Evolutionary conservation across 495 filamentous ascomycete species (phyloP).

Genomic region (Neurospora sp.): DNA sequence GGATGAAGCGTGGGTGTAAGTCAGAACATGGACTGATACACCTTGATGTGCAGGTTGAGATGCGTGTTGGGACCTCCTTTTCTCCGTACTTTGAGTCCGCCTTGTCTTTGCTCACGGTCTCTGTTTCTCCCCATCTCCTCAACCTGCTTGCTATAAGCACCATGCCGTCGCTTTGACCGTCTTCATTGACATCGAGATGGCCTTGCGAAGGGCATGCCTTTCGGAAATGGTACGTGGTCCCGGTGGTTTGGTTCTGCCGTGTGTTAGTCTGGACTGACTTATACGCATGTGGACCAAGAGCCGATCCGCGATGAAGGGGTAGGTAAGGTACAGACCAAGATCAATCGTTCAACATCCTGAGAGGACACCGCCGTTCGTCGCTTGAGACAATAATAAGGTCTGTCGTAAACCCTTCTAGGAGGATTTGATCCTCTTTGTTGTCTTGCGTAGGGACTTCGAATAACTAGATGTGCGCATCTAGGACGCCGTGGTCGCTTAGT

Average conservation of each 20-base stretch:
- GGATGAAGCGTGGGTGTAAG: background rate
- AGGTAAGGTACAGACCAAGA: background rate
- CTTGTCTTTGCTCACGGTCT: background rate
- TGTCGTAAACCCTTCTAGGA: background rate
- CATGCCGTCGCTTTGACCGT: background rate
- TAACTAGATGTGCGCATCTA: background rate
- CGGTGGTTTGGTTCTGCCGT: background rate
- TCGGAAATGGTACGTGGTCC: background rate
- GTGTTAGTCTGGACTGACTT: background rate
- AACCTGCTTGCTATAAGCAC: background rate
- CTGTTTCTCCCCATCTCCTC: background rate
- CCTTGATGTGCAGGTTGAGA: background rate
- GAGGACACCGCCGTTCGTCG: background rate
- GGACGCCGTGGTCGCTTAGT: background rate
- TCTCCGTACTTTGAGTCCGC: background rate
- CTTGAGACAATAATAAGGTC: rapidly evolving
- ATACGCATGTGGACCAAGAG: background rate
- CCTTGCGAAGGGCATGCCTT: background rate
- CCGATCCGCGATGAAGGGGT: background rate
- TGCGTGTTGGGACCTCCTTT: background rate
- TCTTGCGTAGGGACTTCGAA: background rate
- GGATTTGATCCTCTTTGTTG: background rate
- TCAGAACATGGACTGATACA: background rate
- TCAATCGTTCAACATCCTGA: background rate
- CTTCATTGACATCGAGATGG: background rate